Evolutionary conservation across 2,329 filamentous ascomycete species (phyloP).

Genomic region (Aspergillus udagawae): DNA sequence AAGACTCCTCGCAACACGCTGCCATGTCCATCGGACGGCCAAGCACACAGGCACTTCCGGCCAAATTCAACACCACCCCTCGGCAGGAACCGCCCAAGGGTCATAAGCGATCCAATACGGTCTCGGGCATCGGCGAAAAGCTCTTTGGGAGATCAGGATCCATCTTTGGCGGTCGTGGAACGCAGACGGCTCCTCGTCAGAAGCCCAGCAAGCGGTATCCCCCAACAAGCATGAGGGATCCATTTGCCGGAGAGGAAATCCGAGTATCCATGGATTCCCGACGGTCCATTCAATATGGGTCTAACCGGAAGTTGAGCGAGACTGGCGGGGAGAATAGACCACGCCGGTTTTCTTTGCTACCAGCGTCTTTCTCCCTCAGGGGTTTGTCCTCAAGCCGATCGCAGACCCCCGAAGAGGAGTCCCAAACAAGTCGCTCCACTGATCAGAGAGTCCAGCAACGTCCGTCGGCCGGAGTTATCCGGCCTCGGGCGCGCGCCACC

Average conservation of each 20-base stretch:
- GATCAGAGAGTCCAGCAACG: constrained; percentile 26
- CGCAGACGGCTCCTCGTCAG: constrained; percentile 36
- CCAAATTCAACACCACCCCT: constrained; percentile 56
- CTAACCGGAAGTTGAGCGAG: constrained; percentile 68
- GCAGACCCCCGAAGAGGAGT: constrained; percentile 43
- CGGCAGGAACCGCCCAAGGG: constrained; percentile 44
- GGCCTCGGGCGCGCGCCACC: constrained; percentile 24
- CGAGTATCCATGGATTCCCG: constrained; percentile 70
- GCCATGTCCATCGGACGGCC: constrained; percentile 57
- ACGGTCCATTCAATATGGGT: constrained; percentile 65
- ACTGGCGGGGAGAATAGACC: constrained; percentile 59
- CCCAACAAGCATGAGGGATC: constrained; percentile 82
- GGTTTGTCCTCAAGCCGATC: constrained; percentile 57
- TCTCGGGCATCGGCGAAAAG: constrained; percentile 77
- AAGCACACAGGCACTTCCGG: constrained; percentile 54
- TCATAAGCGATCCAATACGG: constrained; percentile 70
- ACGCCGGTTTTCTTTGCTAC: constrained; percentile 68
- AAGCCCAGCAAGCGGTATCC: constrained; percentile 68
- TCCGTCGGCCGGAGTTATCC: constrained; percentile 34
- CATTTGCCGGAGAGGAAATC: constrained; percentile 57
- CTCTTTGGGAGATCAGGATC: constrained; percentile 80
- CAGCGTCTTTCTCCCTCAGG: constrained; percentile 61
- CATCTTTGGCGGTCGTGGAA: constrained; percentile 62
- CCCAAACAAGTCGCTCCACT: constrained; percentile 35
- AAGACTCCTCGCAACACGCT: constrained; percentile 49